A percentile compares a stretch with the other conserved stretches of the same genome.
Conservation (phyloP, 1,284 basidiomycete species). For the Afroboletus lepidellus region DNA sequence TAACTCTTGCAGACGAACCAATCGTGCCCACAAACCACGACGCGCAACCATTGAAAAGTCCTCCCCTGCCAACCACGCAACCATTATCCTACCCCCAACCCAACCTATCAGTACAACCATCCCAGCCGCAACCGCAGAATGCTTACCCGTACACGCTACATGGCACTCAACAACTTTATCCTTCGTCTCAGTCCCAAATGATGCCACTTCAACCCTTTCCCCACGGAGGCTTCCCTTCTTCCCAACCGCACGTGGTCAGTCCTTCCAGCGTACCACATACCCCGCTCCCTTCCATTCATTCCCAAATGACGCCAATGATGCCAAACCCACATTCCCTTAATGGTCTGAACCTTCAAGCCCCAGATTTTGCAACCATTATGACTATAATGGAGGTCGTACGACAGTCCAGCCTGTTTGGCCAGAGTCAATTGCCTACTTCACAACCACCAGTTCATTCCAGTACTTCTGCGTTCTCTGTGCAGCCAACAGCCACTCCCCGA, state of each 20-base stretch:
- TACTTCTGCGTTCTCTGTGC: slow-evolving; percentile 6
- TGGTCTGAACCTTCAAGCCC: slow-evolving; percentile 19
- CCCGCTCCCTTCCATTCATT: slow-evolving; percentile 15
- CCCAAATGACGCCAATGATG: slow-evolving; percentile 13
- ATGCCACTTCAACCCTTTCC: slow-evolving; percentile 19
- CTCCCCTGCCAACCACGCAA: slow-evolving; percentile 9
- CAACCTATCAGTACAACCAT: slow-evolving; percentile 10
- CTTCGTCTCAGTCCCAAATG: slow-evolving; percentile 19
- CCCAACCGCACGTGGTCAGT: slow-evolving; percentile 18
- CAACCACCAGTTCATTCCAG: slow-evolving; percentile 15
- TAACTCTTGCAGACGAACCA: slow-evolving; percentile 4
- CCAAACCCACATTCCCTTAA: slow-evolving; percentile 8
- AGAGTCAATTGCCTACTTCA: slow-evolving; percentile 17
- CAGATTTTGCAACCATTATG: slow-evolving; percentile 31
- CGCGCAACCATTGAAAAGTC: slow-evolving; percentile 2
- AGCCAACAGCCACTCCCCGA: slow-evolving; percentile 1
- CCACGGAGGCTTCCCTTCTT: slow-evolving; percentile 17
- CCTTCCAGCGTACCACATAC: slow-evolving; percentile 13
- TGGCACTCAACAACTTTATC: slow-evolving; percentile 16
- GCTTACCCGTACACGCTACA: slow-evolving; percentile 13
- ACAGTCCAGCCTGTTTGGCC: slow-evolving; percentile 23
- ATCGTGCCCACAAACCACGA: background rate
- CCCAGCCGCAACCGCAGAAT: slow-evolving; percentile 25
- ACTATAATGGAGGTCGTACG: slow-evolving; percentile 36
- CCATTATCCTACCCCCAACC: slow-evolving; percentile 14